Base-by-base conservation (phyloP, 805 yeast species). In the Ogataea glucozyma region DNA sequence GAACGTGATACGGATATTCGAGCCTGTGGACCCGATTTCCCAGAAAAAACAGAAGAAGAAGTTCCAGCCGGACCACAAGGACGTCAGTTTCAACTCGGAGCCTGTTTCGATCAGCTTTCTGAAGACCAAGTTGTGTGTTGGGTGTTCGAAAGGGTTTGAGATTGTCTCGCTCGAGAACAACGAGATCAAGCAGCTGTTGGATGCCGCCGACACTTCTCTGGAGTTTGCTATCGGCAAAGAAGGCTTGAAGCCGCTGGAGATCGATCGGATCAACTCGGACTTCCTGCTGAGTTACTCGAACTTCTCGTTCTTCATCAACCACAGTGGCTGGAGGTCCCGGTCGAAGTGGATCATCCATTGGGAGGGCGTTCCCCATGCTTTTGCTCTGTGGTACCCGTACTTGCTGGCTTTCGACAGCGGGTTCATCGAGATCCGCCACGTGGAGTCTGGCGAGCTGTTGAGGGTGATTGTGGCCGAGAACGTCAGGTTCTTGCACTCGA, bases 121-220 rank as follows among this genome's bases (percentile, higher is more conserved):
- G 65, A 88, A 89, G 60, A 82, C 90, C 4, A 86, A 85, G 57
- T 69, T 93, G 49, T 91, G 97, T 70, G 85, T 93, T 51, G 99
- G 99, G 19, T 93, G 99, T 58, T 83, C 96, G 21, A 88, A 85
- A 62, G 99, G 99, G 0, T 93, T 93, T 70, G 98, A 93, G 67
- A 88, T 93, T 57, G 89, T 93, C 26, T 85, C 95, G 13, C 71
- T 90, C 31, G 86, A 85, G 47, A 87, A 85, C 40, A 84, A 87
- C 46, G 86, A 82, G 46, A 88, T 86, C 65, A 97, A 93, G 65
- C 81, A 93, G 8, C 76, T 93, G 39, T 71, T 93, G 55, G 98
- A 93, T 67, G 97, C 96, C n/a, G 99, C 98, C 0, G 99, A 93
- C 60, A 95, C 98, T 0, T 88, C 97, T 14, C 72, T 93, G 41